A percentile compares a stretch with the other conserved stretches of the same genome.
Evolutionary conservation across 208 protist species (phyloP).

Genomic region (Trypanosoma mega): DNA sequence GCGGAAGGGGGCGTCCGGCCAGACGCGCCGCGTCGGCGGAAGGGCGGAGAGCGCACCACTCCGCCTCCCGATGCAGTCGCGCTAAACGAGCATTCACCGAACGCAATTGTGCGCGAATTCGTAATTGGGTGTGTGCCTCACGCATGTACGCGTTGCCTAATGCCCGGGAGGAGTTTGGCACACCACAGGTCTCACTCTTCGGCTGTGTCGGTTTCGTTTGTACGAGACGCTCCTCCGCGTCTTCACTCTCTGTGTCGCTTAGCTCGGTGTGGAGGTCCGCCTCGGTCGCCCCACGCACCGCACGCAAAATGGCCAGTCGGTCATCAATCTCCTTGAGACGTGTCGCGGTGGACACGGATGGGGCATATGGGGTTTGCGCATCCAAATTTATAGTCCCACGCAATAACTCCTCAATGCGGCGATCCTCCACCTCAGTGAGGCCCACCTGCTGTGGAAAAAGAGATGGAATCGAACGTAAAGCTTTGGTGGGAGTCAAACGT

Average conservation of each 20-base stretch:
- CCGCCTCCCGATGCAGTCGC: constrained; percentile 24
- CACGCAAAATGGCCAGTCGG: constrained; percentile 26
- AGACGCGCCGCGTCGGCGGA: constrained; percentile 26
- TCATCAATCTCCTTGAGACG: constrained; percentile 24
- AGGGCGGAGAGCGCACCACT: constrained; percentile 24
- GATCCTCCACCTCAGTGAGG: constrained; percentile 38
- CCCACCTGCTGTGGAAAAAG: constrained; percentile 22
- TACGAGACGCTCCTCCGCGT: background rate
- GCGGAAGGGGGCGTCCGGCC: constrained; percentile 11
- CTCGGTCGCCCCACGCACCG: constrained; percentile 18
- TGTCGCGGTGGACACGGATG: background rate
- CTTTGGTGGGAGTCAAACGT: background rate
- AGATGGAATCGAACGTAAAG: background rate
- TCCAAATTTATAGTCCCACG: constrained; percentile 15
- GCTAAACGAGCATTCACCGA: constrained; percentile 45
- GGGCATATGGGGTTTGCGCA: constrained; percentile 21
- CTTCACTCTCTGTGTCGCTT: constrained; percentile 6
- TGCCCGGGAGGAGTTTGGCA: constrained; percentile 4
- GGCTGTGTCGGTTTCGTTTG: background rate
- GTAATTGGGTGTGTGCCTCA: constrained; percentile 9
- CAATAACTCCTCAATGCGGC: constrained; percentile 44
- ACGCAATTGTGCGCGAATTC: constrained; percentile 18
- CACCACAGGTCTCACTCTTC: background rate
- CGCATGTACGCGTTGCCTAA: constrained; percentile 60
- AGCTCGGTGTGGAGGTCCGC: no score